Base-by-base conservation (phyloP, 2,329 filamentous ascomycete species). In the Hypoxylon sp. region DNA sequence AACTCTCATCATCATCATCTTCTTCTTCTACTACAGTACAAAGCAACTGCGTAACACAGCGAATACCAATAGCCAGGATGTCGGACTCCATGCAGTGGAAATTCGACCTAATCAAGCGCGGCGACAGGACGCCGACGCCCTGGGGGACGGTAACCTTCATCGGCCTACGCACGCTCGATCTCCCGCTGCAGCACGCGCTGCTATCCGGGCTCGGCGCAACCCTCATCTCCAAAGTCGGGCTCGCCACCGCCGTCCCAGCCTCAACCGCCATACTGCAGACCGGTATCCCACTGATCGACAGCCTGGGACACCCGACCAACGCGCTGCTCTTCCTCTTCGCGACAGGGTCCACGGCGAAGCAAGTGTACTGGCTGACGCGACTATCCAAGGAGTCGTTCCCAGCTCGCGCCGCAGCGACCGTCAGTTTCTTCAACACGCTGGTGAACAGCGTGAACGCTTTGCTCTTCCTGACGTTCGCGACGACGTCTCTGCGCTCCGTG, bases 381-480 rank as follows among this genome's bases (percentile, higher is more conserved):
- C 76, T 88, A 2, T 83, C 82, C 17, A 78, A 83, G 51, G 86
- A 90, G 70, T 81, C 84, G 11, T 85, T 90, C 78, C 79, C 80
- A 0, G 78, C 83, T 0, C 22, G 50, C 0, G 76, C 78, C 2
- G 86, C 87, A 0, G 46, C 83, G 0, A 64, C 77, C 2, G 81
- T 91, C 13, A 79, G 80, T 13, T 56, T 76, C 1, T 88, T 86
- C 81, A 91, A 91, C 77, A 82, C 83, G 0, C 37, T 86, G 8
- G 75, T 85, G 74, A 90, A 90, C 79, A 81, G 81, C n/a, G 13
- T 84, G 31, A 89, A 86, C 77, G 82, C 84, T 0, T 81, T 91
- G 13, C 79, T 89, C 14, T 85, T 89, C 71, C 77, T 88, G 33
- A 82, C 82, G 44, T 75, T 81, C 2, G 78, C 82, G 14, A 87